Base-by-base conservation (phyloP, 495 filamentous ascomycete genomes). In the Penicillium goetzii region DNA sequence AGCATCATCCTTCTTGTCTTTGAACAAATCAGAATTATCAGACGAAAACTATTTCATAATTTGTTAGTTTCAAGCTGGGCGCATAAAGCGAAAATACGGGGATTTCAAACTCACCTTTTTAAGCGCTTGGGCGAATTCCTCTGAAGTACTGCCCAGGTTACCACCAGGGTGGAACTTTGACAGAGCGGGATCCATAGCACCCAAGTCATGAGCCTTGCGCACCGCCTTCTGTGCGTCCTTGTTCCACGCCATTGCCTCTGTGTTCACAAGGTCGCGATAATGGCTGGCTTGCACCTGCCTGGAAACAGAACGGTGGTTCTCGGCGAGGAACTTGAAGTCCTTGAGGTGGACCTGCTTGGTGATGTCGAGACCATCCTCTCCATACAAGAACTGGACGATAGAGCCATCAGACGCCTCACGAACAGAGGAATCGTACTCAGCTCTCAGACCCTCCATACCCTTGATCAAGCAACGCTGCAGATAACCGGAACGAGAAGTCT, bases 401-500 rank as follows among this genome's bases (percentile, higher is more conserved):
- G 90, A 90, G 28, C 96, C 96, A 75, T 98, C 95, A 8, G 92
- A 88, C 0, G 77, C 70, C 70, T 99, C 95, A 59, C 96, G 84
- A 21, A 99, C 95, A 23, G 93, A 93, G 25, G 87, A 91, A 71
- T 99, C 96, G 73, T 99, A 97, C 65, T 93, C 86, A 0, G 96
- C 92, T 67, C 85, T 89, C 47, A 97, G 78, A 4, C 96, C 96
- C 75, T 99, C 96, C 93, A 99, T 97, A 50, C 94, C 96, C 81
- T 99, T 99, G 77, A 98, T 95, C 67, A 99, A 78, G 84, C 96
- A 99, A 74, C 96, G 90, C 74, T 99, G 96, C 62, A 99, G 78
- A 72, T 99, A 99, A 68, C 96, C 96, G 40, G 93, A 97, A 67
- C 94, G 86, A 40, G 93, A 94, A 5, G 96, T 99, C 80, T 99